Evolutionary conservation across 257 asterid genomes (phyloP), one percentile per base, ranked within the genome.

Genomic region (Thymus quinquecostatus): DNA sequence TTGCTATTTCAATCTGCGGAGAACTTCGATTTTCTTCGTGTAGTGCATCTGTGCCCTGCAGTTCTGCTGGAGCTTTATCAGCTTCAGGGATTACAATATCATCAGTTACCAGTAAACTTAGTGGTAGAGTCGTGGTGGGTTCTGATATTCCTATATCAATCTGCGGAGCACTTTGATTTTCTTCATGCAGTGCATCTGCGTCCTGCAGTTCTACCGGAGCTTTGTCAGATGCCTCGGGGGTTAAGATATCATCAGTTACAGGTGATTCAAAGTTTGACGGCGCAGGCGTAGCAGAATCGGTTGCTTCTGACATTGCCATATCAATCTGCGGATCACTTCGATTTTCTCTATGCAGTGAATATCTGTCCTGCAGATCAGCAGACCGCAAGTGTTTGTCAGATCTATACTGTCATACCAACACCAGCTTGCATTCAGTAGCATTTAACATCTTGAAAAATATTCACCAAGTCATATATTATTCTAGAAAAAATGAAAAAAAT

Each of bases 361-460:
- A 82, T 66, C 72, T 69, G 61, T 58, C 71, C 73, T 69, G 85
- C 58, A 60, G 49, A 78, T 72, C 83, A 63, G 74, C 69, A 79
- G 80, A 64, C 40, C 45, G 73, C 74, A 69, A 72, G 61, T 62
- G 59, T 50, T 60, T 76, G 71, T 60, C 62, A 43, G 41, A 55
- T 70, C 69, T 77, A 73, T 72, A 75, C 44, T 60, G 75, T 44
- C 33, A 69, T 48, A 70, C 85, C 86, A 79, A 60, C 61, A 67
- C 48, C 53, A 43, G 47, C 48, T 54, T 36, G 47, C 76, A 7
- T 70, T 54, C 29, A 62, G 67, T 71, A 67, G 72, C 62, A 61
- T 69, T 33, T 57, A 67, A 29, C 48, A 73, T 55, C 57, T 72
- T n/a, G 50, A 7, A 73, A 8, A 32, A 74, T 51, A 64, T 60